Base-by-base conservation (phyloP, 208 protist species). In the Zelonia costaricensis region DNA sequence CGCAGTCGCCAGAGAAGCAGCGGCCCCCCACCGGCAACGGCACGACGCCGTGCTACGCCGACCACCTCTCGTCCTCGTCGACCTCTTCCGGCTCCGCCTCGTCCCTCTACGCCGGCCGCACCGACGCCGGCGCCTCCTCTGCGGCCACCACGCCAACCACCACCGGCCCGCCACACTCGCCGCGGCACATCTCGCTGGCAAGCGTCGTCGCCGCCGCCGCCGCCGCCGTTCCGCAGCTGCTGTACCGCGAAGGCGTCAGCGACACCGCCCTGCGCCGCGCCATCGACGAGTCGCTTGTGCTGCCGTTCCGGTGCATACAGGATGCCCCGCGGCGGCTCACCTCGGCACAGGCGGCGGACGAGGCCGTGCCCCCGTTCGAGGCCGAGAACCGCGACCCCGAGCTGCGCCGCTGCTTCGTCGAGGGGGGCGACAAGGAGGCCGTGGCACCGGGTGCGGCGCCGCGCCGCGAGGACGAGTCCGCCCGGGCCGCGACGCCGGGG, bases 271-370 rank as follows among this genome's bases (percentile, higher is more conserved):
- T 94, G 25, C 80, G 80, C 44, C 57, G 80, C 4, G 88, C 88
- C 28, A 92, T 94, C 53, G 75, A 83, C 23, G 88, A 94, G 54
- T 78, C 63, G 18, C 43, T 86, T 27, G 56, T 69, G 49, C 69
- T 92, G 10, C 69, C 73, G 38, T 80, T 82, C 28, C 80, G 77
- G 47, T 91, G 84, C 55, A 42, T 60, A 31, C 69, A 60, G 36
- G 83, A 94, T 66, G 59, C 74, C 10, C 72, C 76, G 47, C 46
- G 70, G 49, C 47, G 81, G 5, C 55, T 57, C 43, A 66, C 63
- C 33, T 54, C 57, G 39, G 48, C 44, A 12, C 62, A 62, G 40
- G 62, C 61, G 5, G 68, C 53, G 10, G 44, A 62, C 1, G 56
- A 61, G 36, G 27, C 28, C 18, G 44, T 78, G 15, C 69, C 62